Conservation (phyloP, 352 stramenopile species). For the Pythium folliculosum region DNA sequence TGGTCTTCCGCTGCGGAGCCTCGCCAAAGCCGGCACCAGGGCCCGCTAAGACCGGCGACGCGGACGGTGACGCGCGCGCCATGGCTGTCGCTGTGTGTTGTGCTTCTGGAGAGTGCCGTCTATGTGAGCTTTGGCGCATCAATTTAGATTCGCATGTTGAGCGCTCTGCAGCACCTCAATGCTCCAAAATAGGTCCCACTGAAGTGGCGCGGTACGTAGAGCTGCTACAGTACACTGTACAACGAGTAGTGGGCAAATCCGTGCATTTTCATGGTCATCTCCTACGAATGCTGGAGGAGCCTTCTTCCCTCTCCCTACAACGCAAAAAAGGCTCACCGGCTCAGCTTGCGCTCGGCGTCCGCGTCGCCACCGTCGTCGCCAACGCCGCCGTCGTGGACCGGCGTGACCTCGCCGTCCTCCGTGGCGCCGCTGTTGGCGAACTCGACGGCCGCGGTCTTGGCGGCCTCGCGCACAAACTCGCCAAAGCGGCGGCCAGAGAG, state of each 20-base stretch:
- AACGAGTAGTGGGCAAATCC: not conserved
- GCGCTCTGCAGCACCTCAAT: not conserved
- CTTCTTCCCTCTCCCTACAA: not conserved
- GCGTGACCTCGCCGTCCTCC: conserved; percentile 20
- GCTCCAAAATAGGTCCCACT: too few species aligned
- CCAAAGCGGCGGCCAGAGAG: conserved; percentile 27
- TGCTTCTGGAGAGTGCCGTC: too few species aligned
- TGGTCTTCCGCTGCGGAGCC: not conserved
- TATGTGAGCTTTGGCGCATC: not conserved
- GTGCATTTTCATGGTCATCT: too few species aligned
- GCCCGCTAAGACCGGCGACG: not conserved
- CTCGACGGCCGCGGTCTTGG: conserved; percentile 28
- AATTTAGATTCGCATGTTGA: not conserved
- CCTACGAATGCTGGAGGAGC: too few species aligned
- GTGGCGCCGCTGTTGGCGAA: conserved; percentile 20
- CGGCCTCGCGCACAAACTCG: conserved; percentile 28
- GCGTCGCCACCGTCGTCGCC: conserved; percentile 52
- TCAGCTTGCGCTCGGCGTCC: conserved; percentile 11
- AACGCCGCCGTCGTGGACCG: conserved; percentile 28
- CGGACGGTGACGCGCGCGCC: conserved; percentile 10
- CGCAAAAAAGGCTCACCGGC: conserved; percentile 4
- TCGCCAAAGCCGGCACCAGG: not conserved
- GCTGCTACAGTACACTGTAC: too few species aligned
- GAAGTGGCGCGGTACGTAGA: too few species aligned
- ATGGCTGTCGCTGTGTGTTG: not conserved